Evolutionary conservation across 495 filamentous ascomycete genomes (phyloP).

Genomic region (Podospora pseudopauciseta): DNA sequence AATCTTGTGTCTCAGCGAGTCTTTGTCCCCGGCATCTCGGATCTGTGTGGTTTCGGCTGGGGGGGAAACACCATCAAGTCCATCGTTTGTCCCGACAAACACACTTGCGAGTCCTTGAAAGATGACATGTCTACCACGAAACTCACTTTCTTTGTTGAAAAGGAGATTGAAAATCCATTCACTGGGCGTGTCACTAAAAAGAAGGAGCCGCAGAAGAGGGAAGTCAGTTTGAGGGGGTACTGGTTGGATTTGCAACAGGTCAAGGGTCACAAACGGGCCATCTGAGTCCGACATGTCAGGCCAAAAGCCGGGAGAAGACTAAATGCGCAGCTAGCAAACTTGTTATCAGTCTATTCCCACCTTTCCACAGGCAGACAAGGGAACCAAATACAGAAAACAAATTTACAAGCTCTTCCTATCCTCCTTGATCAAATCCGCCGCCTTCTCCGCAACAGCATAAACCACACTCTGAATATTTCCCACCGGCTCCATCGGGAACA

Average conservation of each 20-base stretch:
- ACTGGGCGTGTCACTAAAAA: not conserved
- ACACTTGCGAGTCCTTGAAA: not conserved
- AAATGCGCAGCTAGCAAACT: too few species aligned
- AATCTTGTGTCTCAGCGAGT: not conserved
- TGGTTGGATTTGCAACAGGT: not conserved
- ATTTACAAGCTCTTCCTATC: constrained; percentile 13
- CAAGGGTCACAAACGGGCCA: not conserved
- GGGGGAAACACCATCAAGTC: not conserved
- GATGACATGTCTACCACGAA: not conserved
- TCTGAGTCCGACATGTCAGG: not conserved
- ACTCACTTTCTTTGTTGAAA: not conserved
- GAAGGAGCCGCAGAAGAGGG: not conserved
- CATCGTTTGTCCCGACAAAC: not conserved
- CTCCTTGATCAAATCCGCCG: constrained; percentile 53
- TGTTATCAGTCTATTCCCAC: not conserved
- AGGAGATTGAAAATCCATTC: not conserved
- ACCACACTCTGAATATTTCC: constrained; percentile 51
- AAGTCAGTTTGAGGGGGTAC: not conserved
- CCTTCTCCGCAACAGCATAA: constrained; percentile 55
- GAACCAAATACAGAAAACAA: not conserved
- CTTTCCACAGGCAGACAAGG: not conserved
- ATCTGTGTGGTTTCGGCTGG: not conserved
- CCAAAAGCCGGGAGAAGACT: too few species aligned
- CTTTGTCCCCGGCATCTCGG: not conserved
- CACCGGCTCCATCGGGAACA: constrained; percentile 47